Base-by-base conservation (phyloP, 1,284 basidiomycete species). In the Trichosporon sp. region DNA sequence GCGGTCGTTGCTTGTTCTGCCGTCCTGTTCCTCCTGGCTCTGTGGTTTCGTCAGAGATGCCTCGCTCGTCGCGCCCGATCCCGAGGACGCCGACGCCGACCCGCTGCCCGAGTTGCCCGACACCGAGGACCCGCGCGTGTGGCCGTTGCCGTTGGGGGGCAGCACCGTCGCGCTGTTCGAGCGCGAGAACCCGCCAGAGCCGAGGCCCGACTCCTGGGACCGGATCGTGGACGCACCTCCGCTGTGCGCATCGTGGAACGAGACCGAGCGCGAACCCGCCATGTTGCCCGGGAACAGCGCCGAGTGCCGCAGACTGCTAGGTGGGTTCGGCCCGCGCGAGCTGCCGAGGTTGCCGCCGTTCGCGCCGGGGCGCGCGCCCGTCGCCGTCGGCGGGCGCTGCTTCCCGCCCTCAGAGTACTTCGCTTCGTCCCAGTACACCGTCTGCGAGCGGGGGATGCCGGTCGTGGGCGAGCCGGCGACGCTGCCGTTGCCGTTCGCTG, bases 381-480 rank as follows among this genome's bases (percentile, higher is more conserved):
- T 27, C 18, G 44, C n/a, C 21, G 23, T 32, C 18, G 35, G 29
- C 1, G 63, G 56, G 25, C 67, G 34, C 18, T 56, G 34, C 18
- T 56, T 65, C 27, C 66, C 58, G 58, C 58, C 23, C 31, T 32
- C n/a, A 18, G 73, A 70, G 68, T 76, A 81, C 29, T 78, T 75
- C 9, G 78, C 72, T 32, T 82, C 77, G 64, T 81, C 79, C 80
- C 80, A 82, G 68, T 77, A 82, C 2, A 82, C 78, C 7, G 80
- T 81, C 32, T 79, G 77, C 1, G 79, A 80, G 21, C 80, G 68
- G 2, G 74, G 68, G 31, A 76, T 72, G 2, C 56, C 56, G 56
- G 21, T 31, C 6, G 27, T 58, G 3, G 56, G 29, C 5, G 29
- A 31, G 6, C 29, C 27, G 27, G 56, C 12, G n/a, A 27, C n/a